Base-by-base conservation (phyloP, 768 basidiomycete species). In the Paxillus involutus region DNA sequence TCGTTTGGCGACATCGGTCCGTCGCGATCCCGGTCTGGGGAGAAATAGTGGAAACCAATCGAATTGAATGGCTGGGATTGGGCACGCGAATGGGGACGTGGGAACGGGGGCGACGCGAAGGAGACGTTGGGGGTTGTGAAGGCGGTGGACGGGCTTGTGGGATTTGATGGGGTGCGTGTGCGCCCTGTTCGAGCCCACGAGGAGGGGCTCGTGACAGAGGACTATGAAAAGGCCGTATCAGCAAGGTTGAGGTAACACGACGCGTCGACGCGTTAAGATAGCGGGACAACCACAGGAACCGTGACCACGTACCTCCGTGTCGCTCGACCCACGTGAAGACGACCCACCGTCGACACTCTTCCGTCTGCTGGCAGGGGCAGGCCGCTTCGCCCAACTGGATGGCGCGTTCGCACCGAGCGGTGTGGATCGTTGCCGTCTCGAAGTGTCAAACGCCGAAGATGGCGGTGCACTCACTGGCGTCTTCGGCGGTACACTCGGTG, bases 361-460 rank as follows among this genome's bases (percentile, higher is more conserved):
- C 49, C 89, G 75, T 50, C 91, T 77, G 44, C 78, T 72, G 6
- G 86, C 84, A 13, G 89, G 88, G 14, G 75, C 72, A 4, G 88
- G 88, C 3, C 87, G 81, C 57, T 82, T 85, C 29, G 80, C 64
- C 86, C 89, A 91, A 60, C 87, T 91, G 3, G 90, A 90, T 0
- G 91, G 91, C 1, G 87, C 82, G 26, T 68, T 73, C 50, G 68
- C 73, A 4, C 66, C 67, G 2, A 91, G 71, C 0, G 89, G 91
- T 0, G 84, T 84, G 9, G 88, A 78, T 17, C 91, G 80, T 64
- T 90, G 89, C 54, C 91, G 73, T 30, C 80, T 77, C 44, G 85
- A 80, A 0, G 80, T 77, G 61, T 92, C 90, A 58, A 92, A 87
- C 4, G 83, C 82, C 0, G 88, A 89, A 0, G 69, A 59, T 1